Evolutionary conservation across 805 yeast genomes (phyloP), one percentile per base, ranked within the genome.

Genomic region (Myxozyma udenii): DNA sequence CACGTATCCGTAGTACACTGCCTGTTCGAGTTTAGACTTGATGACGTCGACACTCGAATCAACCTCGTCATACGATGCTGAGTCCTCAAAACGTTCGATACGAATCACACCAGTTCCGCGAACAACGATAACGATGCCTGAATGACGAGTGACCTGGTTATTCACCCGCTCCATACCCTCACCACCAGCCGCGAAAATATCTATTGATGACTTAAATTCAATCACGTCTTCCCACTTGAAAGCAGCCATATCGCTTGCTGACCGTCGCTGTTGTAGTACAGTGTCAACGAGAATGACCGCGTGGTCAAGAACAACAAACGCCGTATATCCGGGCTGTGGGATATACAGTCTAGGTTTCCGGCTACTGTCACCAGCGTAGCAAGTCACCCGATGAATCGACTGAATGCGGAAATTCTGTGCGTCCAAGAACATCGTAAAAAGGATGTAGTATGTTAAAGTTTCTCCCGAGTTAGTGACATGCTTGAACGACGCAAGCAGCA

Each of bases 171-270:
- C 24, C 12, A 52, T 46, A 25, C 73, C 65, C 62, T 81, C 85
- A 53, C 71, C 71, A 1, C 87, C 87, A 50, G 72, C 67, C 0
- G 90, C 89, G 32, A 84, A 68, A 18, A 87, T 70, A 0, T 72
- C 65, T 3, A 82, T 74, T 16, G 75, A 73, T 1, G 73, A 53
- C 53, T 79, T 80, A 57, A 90, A 77, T 4, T 75, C 69, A 11
- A 90, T 73, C 11, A 79, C 71, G 65, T 91, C 97, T 66, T 89
- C 95, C 96, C 96, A 90, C 61, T 83, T 76, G 51, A 71, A 71
- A 37, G 64, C 65, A 55, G 47, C 44, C 66, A 64, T 30, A 64
- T 60, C 39, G 70, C 65, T 46, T 68, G 69, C 19, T 61, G 48
- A 28, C 61, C 11, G 73, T 64, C 19, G 52, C 28, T 39, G 58